Base-by-base conservation (phyloP, 129 eudicot species). In the Smallanthus sonchifolius region DNA sequence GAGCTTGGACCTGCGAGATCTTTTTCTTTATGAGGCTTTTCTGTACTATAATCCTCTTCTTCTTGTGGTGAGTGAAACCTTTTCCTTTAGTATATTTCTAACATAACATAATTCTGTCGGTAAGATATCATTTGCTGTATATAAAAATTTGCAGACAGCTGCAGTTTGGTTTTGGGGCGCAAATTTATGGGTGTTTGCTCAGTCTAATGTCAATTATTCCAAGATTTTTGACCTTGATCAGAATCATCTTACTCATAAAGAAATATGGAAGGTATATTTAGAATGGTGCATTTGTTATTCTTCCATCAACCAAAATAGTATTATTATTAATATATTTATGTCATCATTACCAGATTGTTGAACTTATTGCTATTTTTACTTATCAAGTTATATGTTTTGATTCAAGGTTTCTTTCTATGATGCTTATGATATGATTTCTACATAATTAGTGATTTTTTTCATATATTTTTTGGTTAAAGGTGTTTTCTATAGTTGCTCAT, bases 201-300 rank as follows among this genome's bases (percentile, higher is more conserved):
- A 88, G 83, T 72, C 97, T 77, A 91, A 77, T 17, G 85, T 91
- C 77, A 90, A 81, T 65, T 95, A 95, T 85, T 81, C 96, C 5
- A 95, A 89, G 77, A 91, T 95, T 40, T 95, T 95, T 84, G 99
- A 95, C 77, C 87, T 95, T 9, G 99, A 95, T 79, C 99, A 95
- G 70, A 88, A 78, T 81, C 97, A 91, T 84, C 94, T 95, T 28
- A 91, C 94, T 48, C 90, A 95, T 65, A 87, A 78, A 74, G 99
- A 95, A 66, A 95, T 95, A 83, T 95, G 97, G 99, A 95, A 91
- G 99, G 99, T 95, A 77, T 57, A 44, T 52, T 36, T 28, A 45
- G 47, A 43, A 64, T 2, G 9, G 19, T 60, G 40, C 66, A 13
- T 32, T 57, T 28, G 38, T 57, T 55, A 55, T 55, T 28, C 19